A percentile compares a stretch with the other conserved stretches of the same genome.
These are phyloP conservation scores for Talaromyces sp. DNA, from an alignment of 2,329 filamentous ascomycete genomes.

Conservation along the genomic window DNA sequence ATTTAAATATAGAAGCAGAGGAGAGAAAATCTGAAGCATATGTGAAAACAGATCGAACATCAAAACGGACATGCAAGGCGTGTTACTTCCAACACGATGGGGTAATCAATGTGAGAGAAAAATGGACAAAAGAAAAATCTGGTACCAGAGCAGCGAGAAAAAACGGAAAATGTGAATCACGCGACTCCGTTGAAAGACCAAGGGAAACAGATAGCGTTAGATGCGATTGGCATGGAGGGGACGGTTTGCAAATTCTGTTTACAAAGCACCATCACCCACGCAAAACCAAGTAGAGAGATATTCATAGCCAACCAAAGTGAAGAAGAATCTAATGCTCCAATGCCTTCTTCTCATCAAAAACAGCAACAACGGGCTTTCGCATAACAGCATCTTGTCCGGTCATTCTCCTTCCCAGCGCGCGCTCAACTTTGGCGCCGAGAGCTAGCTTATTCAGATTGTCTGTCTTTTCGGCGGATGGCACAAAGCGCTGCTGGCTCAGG, in stretches of 20 bases:
- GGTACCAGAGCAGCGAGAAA: conserved; percentile 20
- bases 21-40: neutral
- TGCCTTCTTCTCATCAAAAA: conserved; percentile 38
- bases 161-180: neutral
- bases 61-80: neutral
- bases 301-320: conserved; percentile 8
- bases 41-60: neutral
- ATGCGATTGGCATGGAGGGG: conserved; percentile 14
- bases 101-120: conserved; percentile 19
- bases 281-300: conserved; percentile 19
- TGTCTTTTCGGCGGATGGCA: conserved; percentile 73
- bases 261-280: neutral
- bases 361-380: conserved; percentile 57
- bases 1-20: neutral
- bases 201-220: neutral
- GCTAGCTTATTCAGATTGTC: conserved; percentile 82
- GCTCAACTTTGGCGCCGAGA: conserved; percentile 83
- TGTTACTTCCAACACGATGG: conserved; percentile 10
- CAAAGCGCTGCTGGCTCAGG: conserved; percentile 75
- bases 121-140: conserved; percentile 22
- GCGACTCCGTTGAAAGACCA: conserved; percentile 1
- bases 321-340: conserved; percentile 12
- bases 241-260: neutral
- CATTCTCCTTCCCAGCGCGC: conserved; percentile 83
- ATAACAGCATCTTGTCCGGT: conserved; percentile 76